Evolutionary conservation across 495 filamentous ascomycete species (phyloP).

Genomic region (Hypoxylon subgilvum): DNA sequence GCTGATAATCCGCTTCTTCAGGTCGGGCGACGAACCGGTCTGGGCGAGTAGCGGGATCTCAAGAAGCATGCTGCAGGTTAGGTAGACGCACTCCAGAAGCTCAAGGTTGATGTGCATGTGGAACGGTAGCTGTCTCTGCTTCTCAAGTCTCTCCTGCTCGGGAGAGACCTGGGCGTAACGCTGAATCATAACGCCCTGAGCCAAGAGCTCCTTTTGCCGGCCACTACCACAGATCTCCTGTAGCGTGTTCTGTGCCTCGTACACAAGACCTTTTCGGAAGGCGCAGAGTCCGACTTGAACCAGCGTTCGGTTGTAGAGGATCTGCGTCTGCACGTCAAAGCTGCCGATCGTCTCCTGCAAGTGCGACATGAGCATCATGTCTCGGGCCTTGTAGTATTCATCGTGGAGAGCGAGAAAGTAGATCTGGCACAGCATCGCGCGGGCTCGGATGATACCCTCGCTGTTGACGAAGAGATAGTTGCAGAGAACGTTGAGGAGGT

Average conservation of each 20-base stretch:
- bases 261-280: constrained; percentile 94
- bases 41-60: constrained; percentile 97
- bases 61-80: constrained; percentile 97
- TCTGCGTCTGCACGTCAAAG: constrained; percentile 96
- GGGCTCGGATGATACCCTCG: constrained; percentile 92
- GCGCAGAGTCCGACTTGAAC: constrained; percentile 98
- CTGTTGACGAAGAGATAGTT: constrained; percentile 93
- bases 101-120: constrained; percentile 99
- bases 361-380: constrained; percentile 99
- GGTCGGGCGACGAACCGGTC: constrained; percentile 91
- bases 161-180: constrained; percentile 92
- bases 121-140: constrained; percentile 96
- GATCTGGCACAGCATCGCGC: constrained; percentile 97
- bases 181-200: constrained; percentile 97
- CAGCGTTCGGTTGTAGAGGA: constrained; percentile 96
- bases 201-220: constrained; percentile 95
- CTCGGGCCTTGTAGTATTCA: constrained; percentile 94
- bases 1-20: constrained; percentile 97
- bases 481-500: constrained; percentile 85
- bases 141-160: constrained; percentile 95
- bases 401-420: constrained; percentile 98
- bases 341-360: constrained; percentile 92
- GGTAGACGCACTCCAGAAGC: constrained; percentile 95
- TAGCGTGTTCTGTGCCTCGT: constrained; percentile 94
- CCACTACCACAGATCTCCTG: constrained; percentile 98